Evolutionary conservation across 2,329 filamentous ascomycete genomes (phyloP), one percentile per base, ranked within the genome.

Genomic region (Colletotrichum aenigma): DNA sequence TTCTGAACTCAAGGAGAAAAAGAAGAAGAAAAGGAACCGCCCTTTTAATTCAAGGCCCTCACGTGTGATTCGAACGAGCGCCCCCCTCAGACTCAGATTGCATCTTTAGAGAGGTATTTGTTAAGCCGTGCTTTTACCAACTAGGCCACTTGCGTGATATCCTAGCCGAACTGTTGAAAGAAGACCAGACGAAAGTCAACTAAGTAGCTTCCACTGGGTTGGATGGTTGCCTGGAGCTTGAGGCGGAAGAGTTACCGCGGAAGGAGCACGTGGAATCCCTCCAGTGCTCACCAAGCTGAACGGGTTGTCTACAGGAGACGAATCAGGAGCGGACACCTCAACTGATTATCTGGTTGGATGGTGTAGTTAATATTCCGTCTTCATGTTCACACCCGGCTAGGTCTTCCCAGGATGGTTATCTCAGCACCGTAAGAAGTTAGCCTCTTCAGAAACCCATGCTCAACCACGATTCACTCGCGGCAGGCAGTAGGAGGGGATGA

Each of bases 401-500:
- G 43, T 52, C 10, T 52, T 52, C 43, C 12, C 8, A 52, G 38
- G 18, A n/a, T 48, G 38, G 38, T 6, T 12, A 7, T n/a, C 4
- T 52, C 2, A 52, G 12, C 43, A 21, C 43, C 2, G 10, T 52
- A 21, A 48, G 38, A 7, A n/a, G 18, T 7, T 4, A 4, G 43
- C 43, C 21, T 48, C 43, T 12, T 21, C 43, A 21, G n/a, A 48
- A 10, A 48, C 43, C 43, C 6, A 48, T 48, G n/a, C 6, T 52
- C 43, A 52, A 52, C n/a, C n/a, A 21, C n/a, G 6, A 13, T n/a
- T 52, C n/a, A 21, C 43, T 48, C 18, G 18, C 10, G 10, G 18
- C 18, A 48, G 18, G 12, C 3, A 0, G 3, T n/a, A 7, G 1
- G 18, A 4, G 1, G 10, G 3, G 1, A 21, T 48, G n/a, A 0